These are phyloP conservation scores for Tephrocybe sp. DNA, from an alignment of 768 basidiomycete species.

Conservation along the genomic window DNA sequence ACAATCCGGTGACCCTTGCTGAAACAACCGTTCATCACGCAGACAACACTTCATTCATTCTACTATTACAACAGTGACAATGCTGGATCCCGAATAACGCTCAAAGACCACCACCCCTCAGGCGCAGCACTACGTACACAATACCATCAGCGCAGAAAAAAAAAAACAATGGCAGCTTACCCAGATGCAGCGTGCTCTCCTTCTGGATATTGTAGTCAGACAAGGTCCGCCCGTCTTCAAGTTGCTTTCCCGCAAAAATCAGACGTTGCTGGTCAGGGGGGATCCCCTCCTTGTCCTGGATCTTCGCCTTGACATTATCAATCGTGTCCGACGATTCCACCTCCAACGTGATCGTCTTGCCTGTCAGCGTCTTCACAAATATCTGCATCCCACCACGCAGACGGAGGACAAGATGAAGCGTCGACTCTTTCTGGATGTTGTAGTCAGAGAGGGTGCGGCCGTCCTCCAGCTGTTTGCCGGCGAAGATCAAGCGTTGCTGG, in stretches of 20 bases:
- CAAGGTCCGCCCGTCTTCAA: conserved; percentile 20
- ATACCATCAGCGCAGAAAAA: conserved; percentile 13
- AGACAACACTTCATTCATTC: conserved; percentile 2
- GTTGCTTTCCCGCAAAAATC: conserved; percentile 22
- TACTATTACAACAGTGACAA: conserved; percentile 6
- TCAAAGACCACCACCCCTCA: conserved; percentile 42
- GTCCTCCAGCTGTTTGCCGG: conserved; percentile 22
- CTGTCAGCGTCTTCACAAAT: conserved; percentile 77
- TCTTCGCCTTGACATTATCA: conserved; percentile 20
- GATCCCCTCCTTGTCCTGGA: conserved; percentile 22
- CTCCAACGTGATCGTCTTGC: conserved; percentile 19
- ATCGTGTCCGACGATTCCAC: conserved; percentile 21
- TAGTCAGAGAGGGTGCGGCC: conserved; percentile 23
- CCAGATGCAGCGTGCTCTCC: conserved; percentile 25
- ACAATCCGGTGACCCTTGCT: conserved; percentile 9
- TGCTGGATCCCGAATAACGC: conserved; percentile 5
- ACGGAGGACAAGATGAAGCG: conserved; percentile 28
- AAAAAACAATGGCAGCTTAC: conserved; percentile 23
- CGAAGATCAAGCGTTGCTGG: conserved; percentile 22
- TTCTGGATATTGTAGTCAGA: conserved; percentile 24
- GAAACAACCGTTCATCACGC: conserved; percentile 16
- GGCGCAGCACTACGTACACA: conserved; percentile 33
- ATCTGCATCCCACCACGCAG: conserved; percentile 37
- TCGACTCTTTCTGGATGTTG: conserved; percentile 23
- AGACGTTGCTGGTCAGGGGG: conserved; percentile 21